These are phyloP conservation scores for Rhinocladiella mackenziei DNA, from an alignment of 2,329 filamentous ascomycete genomes.

Conservation along the genomic window DNA sequence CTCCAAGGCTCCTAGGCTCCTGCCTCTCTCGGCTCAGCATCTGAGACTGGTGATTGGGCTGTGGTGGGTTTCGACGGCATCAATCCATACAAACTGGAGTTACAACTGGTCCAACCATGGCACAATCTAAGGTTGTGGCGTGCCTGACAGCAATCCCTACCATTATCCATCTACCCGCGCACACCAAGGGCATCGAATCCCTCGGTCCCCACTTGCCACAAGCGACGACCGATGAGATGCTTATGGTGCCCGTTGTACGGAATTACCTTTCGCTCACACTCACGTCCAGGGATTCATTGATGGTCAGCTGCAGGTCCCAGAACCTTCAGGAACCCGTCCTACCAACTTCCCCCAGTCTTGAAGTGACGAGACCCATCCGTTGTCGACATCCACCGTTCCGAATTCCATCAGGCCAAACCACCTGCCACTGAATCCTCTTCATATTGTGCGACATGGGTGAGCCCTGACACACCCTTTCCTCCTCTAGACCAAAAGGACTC, in stretches of 20 bases:
- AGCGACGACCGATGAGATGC: conserved; percentile 7
- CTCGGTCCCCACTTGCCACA: not conserved
- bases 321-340: conserved; percentile 14
- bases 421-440: conserved; percentile 16
- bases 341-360: conserved; percentile 10
- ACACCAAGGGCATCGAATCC: conserved; percentile 5
- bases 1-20: conserved; percentile 9
- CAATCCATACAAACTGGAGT: conserved; percentile 8
- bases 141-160: conserved; percentile 15
- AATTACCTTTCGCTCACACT: conserved; percentile 12
- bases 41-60: conserved; percentile 7
- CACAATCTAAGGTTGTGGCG: not conserved
- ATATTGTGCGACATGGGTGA: conserved; percentile 15
- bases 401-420: conserved; percentile 13
- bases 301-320: conserved; percentile 20
- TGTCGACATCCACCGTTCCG: conserved; percentile 15
- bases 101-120: too few relatives aligned
- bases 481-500: conserved; percentile 13
- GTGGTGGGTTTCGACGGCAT: not conserved
- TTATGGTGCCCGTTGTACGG: conserved; percentile 6
- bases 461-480: conserved; percentile 20
- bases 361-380: too few relatives aligned
- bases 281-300: too few relatives aligned
- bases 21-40: conserved; percentile 3
- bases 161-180: not conserved